Evolutionary conservation across 2,329 filamentous ascomycete species (phyloP).

Genomic region (Epicoccum sorghinum): DNA sequence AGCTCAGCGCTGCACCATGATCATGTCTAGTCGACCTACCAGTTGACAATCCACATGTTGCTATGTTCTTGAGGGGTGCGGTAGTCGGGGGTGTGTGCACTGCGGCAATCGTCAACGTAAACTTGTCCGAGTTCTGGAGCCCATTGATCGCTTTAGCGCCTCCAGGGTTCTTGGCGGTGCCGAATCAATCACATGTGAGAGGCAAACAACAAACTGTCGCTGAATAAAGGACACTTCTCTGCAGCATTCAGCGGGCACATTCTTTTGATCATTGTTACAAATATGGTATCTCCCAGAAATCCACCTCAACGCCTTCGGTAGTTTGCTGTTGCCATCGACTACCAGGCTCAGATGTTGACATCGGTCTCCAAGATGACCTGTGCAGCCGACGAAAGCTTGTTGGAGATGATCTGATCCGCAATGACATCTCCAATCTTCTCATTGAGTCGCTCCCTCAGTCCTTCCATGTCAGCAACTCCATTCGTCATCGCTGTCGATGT

Average conservation of each 20-base stretch:
- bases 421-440: conserved; percentile 54
- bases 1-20: neutral
- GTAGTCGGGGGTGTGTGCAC: conserved; percentile 6
- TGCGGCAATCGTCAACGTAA: conserved; percentile 14
- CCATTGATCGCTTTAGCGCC: conserved; percentile 3
- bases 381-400: conserved; percentile 40
- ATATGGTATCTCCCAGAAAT: conserved; percentile 21
- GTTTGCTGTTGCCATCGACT: neutral
- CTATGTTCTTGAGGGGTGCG: conserved; percentile 6
- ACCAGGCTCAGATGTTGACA: conserved; percentile 20
- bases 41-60: conserved; percentile 88
- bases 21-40: conserved; percentile 55
- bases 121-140: conserved; percentile 14
- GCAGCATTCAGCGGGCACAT: neutral
- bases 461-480: conserved; percentile 49
- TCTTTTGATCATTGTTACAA: conserved; percentile 18
- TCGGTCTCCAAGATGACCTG: conserved; percentile 35
- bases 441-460: conserved; percentile 48
- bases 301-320: conserved; percentile 14
- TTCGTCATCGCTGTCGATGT: conserved; percentile 43
- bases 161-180: conserved; percentile 10
- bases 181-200: conserved; percentile 16
- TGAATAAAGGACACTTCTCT: conserved; percentile 6
- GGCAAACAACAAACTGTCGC: neutral
- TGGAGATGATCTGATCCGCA: conserved; percentile 48